A percentile compares a stretch with the other conserved stretches of the same genome.
phyloP scores from a whole-genome alignment of 441 rosid genomes.

The Erysimum pusillum region DNA sequence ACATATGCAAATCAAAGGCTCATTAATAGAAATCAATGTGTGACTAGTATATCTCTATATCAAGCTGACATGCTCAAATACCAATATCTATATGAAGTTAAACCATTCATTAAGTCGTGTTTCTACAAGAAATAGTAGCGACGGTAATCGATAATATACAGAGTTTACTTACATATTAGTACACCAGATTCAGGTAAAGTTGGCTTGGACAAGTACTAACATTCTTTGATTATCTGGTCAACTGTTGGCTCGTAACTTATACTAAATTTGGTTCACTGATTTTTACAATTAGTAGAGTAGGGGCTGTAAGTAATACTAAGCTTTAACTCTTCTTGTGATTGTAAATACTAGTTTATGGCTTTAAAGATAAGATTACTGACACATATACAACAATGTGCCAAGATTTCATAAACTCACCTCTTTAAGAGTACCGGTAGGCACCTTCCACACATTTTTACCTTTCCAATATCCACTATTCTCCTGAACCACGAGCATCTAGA shows the following conservation, averaged over 20 bases:
- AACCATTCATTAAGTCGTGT: background rate
- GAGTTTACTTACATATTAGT: background rate
- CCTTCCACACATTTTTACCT: slow-evolving; percentile 3
- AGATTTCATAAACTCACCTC: background rate
- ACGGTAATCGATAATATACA: background rate
- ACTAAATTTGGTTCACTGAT: background rate
- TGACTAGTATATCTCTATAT: background rate
- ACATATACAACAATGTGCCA: background rate
- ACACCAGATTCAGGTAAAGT: too few relatives aligned
- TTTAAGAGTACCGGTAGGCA: slow-evolving; percentile 24
- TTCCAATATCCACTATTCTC: slow-evolving; percentile 14
- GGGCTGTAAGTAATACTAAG: background rate
- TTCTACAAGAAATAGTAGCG: background rate
- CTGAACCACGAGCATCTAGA: slow-evolving; percentile 27
- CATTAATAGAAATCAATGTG: background rate
- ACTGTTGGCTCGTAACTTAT: background rate
- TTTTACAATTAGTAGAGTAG: background rate
- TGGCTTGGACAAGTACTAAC: background rate
- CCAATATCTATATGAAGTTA: background rate
- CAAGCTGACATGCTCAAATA: background rate
- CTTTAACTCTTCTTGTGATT: background rate
- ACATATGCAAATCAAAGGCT: slow-evolving; percentile 3
- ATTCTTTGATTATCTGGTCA: background rate
- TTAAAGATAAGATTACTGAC: background rate
- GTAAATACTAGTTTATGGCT: background rate